Conservation (phyloP, 768 basidiomycete species). For the Ramaria sp. region DNA sequence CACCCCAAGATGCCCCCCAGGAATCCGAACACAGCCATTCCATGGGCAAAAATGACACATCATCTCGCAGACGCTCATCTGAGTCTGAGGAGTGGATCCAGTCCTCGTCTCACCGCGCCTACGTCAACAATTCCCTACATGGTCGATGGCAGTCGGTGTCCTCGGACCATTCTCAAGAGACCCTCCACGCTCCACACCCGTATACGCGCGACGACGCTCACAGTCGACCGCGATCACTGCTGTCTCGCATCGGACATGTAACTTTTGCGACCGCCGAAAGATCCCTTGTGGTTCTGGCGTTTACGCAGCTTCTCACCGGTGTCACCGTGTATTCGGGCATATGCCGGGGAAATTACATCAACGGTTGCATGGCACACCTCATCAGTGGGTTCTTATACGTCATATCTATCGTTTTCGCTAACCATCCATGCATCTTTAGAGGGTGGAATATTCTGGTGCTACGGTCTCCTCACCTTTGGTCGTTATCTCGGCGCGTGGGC, state of each 20-base stretch:
- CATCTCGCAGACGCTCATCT: slow-evolving; percentile 14
- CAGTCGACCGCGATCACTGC: slow-evolving; percentile 14
- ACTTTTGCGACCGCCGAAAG: slow-evolving; percentile 50
- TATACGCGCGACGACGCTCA: slow-evolving; percentile 5
- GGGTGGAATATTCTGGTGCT: slow-evolving; percentile 88
- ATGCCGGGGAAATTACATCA: slow-evolving; percentile 67
- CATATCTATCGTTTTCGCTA: background rate
- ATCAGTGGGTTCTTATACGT: slow-evolving; percentile 52
- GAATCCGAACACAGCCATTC: slow-evolving; percentile 9
- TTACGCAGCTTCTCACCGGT: slow-evolving; percentile 55
- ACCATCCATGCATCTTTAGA: slow-evolving; percentile 36
- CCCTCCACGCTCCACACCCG: slow-evolving; percentile 31
- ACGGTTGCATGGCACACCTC: slow-evolving; percentile 80
- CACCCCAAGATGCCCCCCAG: slow-evolving; percentile 4
- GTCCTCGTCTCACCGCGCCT: slow-evolving; percentile 42
- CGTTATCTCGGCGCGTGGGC: slow-evolving; percentile 89
- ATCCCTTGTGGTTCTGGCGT: slow-evolving; percentile 58
- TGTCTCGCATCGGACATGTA: slow-evolving; percentile 33
- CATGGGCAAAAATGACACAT: slow-evolving; percentile 10
- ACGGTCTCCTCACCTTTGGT: slow-evolving; percentile 81
- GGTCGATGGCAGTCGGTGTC: slow-evolving; percentile 12
- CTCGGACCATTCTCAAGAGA: slow-evolving; percentile 45
- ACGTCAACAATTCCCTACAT: background rate
- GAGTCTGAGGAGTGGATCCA: slow-evolving; percentile 26
- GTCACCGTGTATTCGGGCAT: slow-evolving; percentile 79